phyloP scores from a whole-genome alignment of 495 filamentous ascomycete genomes.

The Acidiella bohemica region DNA sequence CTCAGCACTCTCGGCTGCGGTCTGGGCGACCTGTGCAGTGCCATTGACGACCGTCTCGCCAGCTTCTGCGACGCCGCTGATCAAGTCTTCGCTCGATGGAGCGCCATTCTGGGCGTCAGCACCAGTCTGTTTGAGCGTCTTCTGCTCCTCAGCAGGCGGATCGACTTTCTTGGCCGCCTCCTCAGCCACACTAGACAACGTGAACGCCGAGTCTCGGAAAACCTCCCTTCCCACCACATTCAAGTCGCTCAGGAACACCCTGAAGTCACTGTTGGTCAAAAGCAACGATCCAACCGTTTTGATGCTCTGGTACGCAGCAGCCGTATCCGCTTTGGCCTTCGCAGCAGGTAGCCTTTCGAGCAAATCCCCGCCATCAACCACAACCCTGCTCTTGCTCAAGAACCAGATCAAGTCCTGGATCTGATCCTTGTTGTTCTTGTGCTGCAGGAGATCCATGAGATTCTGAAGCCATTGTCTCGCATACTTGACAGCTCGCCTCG shows the following conservation, averaged over 20 bases:
- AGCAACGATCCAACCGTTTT: constrained; percentile 72
- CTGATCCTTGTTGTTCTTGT: constrained; percentile 76
- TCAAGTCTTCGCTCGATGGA: constrained; percentile 47
- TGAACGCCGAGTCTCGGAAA: constrained; percentile 73
- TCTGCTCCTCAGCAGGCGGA: constrained; percentile 48
- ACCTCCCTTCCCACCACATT: constrained; percentile 68
- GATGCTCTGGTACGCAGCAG: constrained; percentile 70
- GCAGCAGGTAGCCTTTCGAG: constrained; percentile 46
- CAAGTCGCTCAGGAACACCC: constrained; percentile 73
- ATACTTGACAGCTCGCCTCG: constrained; percentile 58
- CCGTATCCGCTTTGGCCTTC: constrained; percentile 63
- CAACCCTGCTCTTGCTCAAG: constrained; percentile 53
- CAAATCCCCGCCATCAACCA: constrained; percentile 54
- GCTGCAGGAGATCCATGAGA: constrained; percentile 59
- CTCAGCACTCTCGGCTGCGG: constrained; percentile 50
- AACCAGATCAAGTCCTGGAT: constrained; percentile 89
- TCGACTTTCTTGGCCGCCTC: constrained; percentile 57
- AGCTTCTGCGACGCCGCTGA: constrained; percentile 48
- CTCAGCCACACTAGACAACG: constrained; percentile 56
- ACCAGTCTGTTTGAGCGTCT: constrained; percentile 43
- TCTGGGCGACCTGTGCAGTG: constrained; percentile 47
- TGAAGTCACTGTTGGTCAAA: constrained; percentile 80
- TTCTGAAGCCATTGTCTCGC: constrained; percentile 55
- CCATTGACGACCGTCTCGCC: constrained; percentile 50
- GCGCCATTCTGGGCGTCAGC: constrained; percentile 36